These are phyloP conservation scores for Pseudohalonectria lignicola DNA, from an alignment of 2,329 filamentous ascomycete genomes.

Conservation along the genomic window DNA sequence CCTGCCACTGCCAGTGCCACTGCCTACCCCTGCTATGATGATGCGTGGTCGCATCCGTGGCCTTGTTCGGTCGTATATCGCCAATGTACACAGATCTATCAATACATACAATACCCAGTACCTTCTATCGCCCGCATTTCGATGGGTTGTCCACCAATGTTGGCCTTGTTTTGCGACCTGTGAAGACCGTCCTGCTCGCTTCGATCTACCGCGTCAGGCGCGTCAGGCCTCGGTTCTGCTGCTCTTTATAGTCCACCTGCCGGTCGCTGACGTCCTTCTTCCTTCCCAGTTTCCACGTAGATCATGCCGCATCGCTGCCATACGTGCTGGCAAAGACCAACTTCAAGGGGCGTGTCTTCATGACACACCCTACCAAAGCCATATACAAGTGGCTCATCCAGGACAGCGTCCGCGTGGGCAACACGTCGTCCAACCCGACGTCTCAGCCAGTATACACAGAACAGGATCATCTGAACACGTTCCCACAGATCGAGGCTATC, in stretches of 20 bases:
- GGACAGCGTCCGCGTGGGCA: slow-evolving; percentile 85
- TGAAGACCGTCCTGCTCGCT: not conserved
- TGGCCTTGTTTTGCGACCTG: not conserved
- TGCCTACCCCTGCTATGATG: no score
- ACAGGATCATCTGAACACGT: slow-evolving; percentile 86
- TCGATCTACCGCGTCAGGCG: no score
- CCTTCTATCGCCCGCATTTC: no score
- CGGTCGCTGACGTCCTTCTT: slow-evolving; percentile 8
- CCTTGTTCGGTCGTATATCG: slow-evolving; percentile 1
- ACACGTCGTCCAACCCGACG: slow-evolving; percentile 49
- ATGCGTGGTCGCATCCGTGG: no score
- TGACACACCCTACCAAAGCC: slow-evolving; percentile 98
- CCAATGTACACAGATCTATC: slow-evolving; percentile 16
- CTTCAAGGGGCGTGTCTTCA: slow-evolving; percentile 92
- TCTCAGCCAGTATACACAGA: slow-evolving; percentile 85
- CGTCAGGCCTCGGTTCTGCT: no score
- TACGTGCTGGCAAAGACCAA: slow-evolving; percentile 98
- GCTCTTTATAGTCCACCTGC: no score
- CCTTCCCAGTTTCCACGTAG: slow-evolving; percentile 81
- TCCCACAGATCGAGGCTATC: slow-evolving; percentile 91
- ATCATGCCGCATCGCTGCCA: slow-evolving; percentile 96
- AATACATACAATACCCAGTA: slow-evolving; percentile 16
- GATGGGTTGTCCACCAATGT: slow-evolving; percentile 4
- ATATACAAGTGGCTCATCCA: slow-evolving; percentile 99
- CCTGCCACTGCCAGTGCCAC: no score